Evolutionary conservation across 1,284 basidiomycete genomes (phyloP).

Genomic region (Ustilago sp.): DNA sequence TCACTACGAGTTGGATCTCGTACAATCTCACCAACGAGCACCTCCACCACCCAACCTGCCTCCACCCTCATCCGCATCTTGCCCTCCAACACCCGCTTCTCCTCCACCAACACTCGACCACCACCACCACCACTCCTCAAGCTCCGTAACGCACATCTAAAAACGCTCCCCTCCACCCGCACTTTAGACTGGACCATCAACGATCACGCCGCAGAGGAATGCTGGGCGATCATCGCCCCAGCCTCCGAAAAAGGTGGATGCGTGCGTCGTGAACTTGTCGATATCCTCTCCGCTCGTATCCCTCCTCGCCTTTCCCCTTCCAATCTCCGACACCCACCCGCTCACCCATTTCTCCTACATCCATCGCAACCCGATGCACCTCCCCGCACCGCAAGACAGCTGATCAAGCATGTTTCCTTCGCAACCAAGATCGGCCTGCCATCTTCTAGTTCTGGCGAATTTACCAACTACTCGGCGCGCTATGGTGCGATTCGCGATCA

Average conservation of each 20-base stretch:
- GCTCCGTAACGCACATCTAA: conserved; percentile 21
- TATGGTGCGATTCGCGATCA: conserved; percentile 66
- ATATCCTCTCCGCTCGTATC: conserved; percentile 35
- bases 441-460: conserved; percentile 36
- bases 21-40: background rate
- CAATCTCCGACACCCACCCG: conserved; percentile 15
- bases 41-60: background rate
- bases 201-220: conserved; percentile 48
- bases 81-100: background rate
- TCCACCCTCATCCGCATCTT: too few species aligned
- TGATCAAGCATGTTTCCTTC: conserved; percentile 61
- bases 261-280: conserved; percentile 48
- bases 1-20: conserved; percentile 7
- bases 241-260: conserved; percentile 55
- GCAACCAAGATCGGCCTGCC: conserved; percentile 36
- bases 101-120: conserved; percentile 1
- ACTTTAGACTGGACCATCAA: conserved; percentile 49
- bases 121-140: conserved; percentile 20
- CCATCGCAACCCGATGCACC: background rate
- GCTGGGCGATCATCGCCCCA: conserved; percentile 63
- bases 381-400: conserved; percentile 3
- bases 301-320: conserved; percentile 13
- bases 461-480: conserved; percentile 61
- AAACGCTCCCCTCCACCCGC: background rate
- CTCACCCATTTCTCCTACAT: conserved; percentile 47